A percentile compares a stretch with the other conserved stretches of the same genome.
phyloP scores from a whole-genome alignment of 495 filamentous ascomycete species.

The Trichodelitschia bisporula region DNA sequence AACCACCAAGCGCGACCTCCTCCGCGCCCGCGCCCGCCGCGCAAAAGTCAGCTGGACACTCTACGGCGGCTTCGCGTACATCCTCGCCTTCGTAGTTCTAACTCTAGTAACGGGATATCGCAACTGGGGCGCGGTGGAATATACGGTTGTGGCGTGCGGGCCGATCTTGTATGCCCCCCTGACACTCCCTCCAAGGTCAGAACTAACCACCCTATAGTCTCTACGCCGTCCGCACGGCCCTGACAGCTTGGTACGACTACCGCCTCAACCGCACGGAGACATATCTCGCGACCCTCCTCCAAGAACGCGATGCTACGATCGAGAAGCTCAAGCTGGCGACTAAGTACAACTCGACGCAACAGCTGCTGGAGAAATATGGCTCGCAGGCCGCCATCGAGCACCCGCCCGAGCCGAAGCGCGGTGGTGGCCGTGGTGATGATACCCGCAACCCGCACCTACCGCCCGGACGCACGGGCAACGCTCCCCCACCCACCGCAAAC shows the following conservation, averaged over 20 bases:
- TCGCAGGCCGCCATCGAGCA: slow-evolving; percentile 24
- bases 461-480: slow-evolving; percentile 28
- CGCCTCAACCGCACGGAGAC: slow-evolving; percentile 41
- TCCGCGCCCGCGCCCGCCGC: slow-evolving; percentile 46
- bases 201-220: too few relatives aligned
- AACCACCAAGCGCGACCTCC: slow-evolving; percentile 41
- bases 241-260: slow-evolving; percentile 53
- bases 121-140: slow-evolving; percentile 50
- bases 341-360: slow-evolving; percentile 82
- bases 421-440: slow-evolving; percentile 5
- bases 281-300: slow-evolving; percentile 46
- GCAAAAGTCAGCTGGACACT: slow-evolving; percentile 72
- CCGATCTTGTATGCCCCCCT: slow-evolving; percentile 42
- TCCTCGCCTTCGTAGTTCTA: slow-evolving; percentile 58
- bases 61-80: slow-evolving; percentile 73
- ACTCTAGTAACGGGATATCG: slow-evolving; percentile 67
- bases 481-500: slow-evolving; percentile 73
- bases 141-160: slow-evolving; percentile 48
- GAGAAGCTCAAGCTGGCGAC: slow-evolving; percentile 85
- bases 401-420: slow-evolving; percentile 16
- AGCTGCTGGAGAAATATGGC: slow-evolving; percentile 78
- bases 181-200: neutral
- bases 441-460: slow-evolving; percentile 9
- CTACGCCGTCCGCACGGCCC: slow-evolving; percentile 32
- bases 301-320: slow-evolving; percentile 64